Percentiles rank a stretch among this genome's conserved stretches.
Evolutionary conservation across 106 monocot species (phyloP).

Genomic region (Acorus gramineus): DNA sequence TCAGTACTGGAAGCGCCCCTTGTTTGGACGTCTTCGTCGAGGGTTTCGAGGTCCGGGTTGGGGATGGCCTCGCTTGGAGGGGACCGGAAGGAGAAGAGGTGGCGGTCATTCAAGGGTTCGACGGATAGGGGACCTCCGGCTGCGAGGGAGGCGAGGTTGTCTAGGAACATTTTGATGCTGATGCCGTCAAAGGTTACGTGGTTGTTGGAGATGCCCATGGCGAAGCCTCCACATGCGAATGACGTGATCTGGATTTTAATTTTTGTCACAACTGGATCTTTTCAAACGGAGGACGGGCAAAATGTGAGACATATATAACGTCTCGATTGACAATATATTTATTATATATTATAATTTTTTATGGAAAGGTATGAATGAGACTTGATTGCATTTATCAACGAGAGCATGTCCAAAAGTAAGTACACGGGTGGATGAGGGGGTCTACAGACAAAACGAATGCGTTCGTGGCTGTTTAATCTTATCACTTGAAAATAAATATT

Average conservation of each 20-base stretch:
- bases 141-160: slow-evolving; percentile 35
- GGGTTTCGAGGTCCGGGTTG: slow-evolving; percentile 33
- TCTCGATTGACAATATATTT: too few relatives aligned
- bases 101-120: slow-evolving; percentile 28
- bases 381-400: too few relatives aligned
- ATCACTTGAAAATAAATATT: too few relatives aligned
- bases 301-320: too few relatives aligned
- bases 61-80: slow-evolving; percentile 34
- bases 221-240: slow-evolving; percentile 46
- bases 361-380: too few relatives aligned
- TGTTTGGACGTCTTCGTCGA: slow-evolving; percentile 3
- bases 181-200: slow-evolving; percentile 40
- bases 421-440: too few relatives aligned
- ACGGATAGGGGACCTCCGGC: slow-evolving; percentile 6
- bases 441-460: too few relatives aligned
- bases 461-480: too few relatives aligned
- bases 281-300: too few relatives aligned
- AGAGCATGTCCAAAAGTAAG: too few relatives aligned
- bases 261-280: too few relatives aligned
- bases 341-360: too few relatives aligned
- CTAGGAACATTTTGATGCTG: slow-evolving; percentile 27
- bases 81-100: slow-evolving; percentile 31
- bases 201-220: slow-evolving; percentile 33
- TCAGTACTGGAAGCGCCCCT: not conserved
- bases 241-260: slow-evolving; percentile 21